These are phyloP conservation scores for Neoboletus brunneissimus DNA, from an alignment of 768 basidiomycete genomes.

Conservation along the genomic window DNA sequence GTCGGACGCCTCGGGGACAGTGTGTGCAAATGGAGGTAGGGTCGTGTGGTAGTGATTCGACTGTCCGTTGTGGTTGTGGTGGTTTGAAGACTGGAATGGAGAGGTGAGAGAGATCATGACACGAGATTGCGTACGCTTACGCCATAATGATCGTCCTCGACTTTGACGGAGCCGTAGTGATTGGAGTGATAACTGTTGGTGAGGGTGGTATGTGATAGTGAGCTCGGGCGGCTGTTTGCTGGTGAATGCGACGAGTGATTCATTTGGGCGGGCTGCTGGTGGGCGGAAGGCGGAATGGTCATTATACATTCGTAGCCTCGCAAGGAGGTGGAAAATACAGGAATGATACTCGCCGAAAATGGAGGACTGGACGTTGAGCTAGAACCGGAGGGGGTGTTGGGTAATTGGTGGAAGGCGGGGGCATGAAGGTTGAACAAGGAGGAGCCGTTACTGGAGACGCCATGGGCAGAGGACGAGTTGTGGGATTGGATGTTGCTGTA, in stretches of 20 bases:
- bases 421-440: slow-evolving; percentile 53
- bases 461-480: slow-evolving; percentile 39
- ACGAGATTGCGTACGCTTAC: slow-evolving; percentile 35
- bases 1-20: slow-evolving; percentile 36
- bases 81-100: slow-evolving; percentile 29
- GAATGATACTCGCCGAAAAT: slow-evolving; percentile 82
- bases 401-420: slow-evolving; percentile 58
- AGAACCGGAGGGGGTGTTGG: slow-evolving; percentile 68
- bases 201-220: slow-evolving; percentile 39
- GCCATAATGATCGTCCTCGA: slow-evolving; percentile 63
- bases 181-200: slow-evolving; percentile 43
- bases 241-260: slow-evolving; percentile 54
- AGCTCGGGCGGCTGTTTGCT: slow-evolving; percentile 45
- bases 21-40: slow-evolving; percentile 48
- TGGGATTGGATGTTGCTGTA: slow-evolving; percentile 44
- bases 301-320: slow-evolving; percentile 51
- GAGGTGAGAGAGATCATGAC: background rate
- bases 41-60: slow-evolving; percentile 42
- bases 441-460: slow-evolving; percentile 36
- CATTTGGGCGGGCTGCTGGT: slow-evolving; percentile 66
- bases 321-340: slow-evolving; percentile 30
- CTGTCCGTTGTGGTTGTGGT: slow-evolving; percentile 33
- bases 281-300: slow-evolving; percentile 41
- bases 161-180: slow-evolving; percentile 57
- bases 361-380: slow-evolving; percentile 74